Base-by-base conservation (phyloP, 176 grass and related monocot species). In the Rhynchospora breviuscula region DNA sequence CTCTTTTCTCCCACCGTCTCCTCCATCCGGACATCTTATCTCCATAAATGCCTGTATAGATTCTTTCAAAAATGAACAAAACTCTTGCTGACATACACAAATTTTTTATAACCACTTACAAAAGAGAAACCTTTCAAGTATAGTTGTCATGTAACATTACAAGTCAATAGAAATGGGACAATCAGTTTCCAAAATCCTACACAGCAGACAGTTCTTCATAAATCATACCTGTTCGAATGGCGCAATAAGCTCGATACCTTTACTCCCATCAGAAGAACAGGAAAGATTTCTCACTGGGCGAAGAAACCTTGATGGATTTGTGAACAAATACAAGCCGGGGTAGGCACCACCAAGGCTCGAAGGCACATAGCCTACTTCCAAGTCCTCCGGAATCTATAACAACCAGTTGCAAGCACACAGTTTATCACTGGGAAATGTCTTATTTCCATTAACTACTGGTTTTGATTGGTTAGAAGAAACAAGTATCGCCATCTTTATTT, bases 181-280 rank as follows among this genome's bases (percentile, higher is more conserved):
- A 63, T 63, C 51, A 6, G 54, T 80, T 61, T 0, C 0, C 5
- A 43, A 7, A 52, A 64, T 82, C 44, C 44, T 51, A 82, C 23
- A 65, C 14, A 44, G 62, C 10, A 61, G n/a, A 23, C 44, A 63
- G 23, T 1, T 8, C 43, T 52, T 79, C 49, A n/a, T n/a, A n/a
- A n/a, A n/a, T n/a, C n/a, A 59, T 46, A 93, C 95, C 89, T 98
- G 95, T 86, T 98, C 95, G 88, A 98, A 94, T 75, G 95, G 95
- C n/a, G 92, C 95, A 87, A 98, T 98, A 52, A 98, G 89, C 87
- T 98, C 95, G 25, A 94, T 93, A 84, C 77, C 87, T 60, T 87
- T 71, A 83, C 74, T 82, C 73, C 82, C 87, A 81, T 91, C 68
- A 72, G 80, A 78, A 63, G 67, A 65, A 64, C 35, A 77, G 8